Percentiles rank a stretch among this genome's conserved stretches.
Evolutionary conservation across 306 rosid species (phyloP).

Genomic region (Prunus mongolica): DNA sequence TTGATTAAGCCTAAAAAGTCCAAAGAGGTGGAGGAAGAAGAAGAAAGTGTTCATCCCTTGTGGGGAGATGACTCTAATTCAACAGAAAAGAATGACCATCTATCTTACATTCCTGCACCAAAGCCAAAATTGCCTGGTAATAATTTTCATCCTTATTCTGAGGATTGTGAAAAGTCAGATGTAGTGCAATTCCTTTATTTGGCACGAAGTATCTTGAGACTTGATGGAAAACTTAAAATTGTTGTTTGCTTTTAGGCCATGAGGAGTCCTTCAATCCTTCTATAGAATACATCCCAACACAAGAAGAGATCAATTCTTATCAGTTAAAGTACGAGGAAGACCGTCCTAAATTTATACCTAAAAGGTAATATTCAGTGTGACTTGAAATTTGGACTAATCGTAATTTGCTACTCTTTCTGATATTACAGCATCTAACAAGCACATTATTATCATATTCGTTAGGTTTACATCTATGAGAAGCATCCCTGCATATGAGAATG

Average conservation of each 20-base stretch:
- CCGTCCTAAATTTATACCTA: conserved; percentile 86
- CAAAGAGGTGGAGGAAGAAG: conserved; percentile 73
- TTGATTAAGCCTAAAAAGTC: conserved; percentile 67
- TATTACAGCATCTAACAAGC: conserved; percentile 6
- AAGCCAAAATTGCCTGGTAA: conserved; percentile 88
- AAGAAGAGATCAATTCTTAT: conserved; percentile 84
- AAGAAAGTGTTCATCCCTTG: conserved; percentile 58
- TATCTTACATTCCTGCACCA: conserved; percentile 89
- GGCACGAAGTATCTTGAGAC: conserved; percentile 5
- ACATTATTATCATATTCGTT: conserved; percentile 21
- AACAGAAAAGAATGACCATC: conserved; percentile 55
- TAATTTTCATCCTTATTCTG: background rate
- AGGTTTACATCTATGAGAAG: conserved; percentile 80
- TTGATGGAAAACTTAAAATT: background rate
- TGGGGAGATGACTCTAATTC: conserved; percentile 84
- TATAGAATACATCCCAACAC: conserved; percentile 82
- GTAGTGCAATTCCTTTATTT: background rate
- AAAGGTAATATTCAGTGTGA: conserved; percentile 37
- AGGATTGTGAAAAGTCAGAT: conserved; percentile 1
- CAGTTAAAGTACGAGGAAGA: conserved; percentile 88
- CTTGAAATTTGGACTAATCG: background rate
- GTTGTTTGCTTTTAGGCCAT: conserved; percentile 49
- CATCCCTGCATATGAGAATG: conserved; percentile 86
- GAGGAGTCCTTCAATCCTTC: conserved; percentile 97
- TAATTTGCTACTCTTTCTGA: background rate